Conservation (phyloP, 441 rosid genomes). For the Theobroma grandiflorum region DNA sequence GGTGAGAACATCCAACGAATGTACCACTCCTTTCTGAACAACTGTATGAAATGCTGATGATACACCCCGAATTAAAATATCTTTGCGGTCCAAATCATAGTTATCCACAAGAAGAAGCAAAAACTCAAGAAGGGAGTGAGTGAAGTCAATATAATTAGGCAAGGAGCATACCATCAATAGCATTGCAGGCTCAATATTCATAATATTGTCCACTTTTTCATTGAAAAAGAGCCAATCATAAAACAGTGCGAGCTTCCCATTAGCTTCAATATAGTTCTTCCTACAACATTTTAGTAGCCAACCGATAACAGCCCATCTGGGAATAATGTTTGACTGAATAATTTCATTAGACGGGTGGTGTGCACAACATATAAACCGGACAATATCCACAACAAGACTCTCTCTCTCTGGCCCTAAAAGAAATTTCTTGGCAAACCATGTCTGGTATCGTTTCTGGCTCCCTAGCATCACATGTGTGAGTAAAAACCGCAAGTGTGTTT, state of each 20-base stretch:
- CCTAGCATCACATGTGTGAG: constrained; percentile 83
- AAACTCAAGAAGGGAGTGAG: constrained; percentile 76
- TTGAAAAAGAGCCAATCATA: constrained; percentile 93
- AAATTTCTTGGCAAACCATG: constrained; percentile 80
- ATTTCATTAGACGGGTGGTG: constrained; percentile 75
- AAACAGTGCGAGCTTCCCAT: constrained; percentile 74
- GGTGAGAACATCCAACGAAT: constrained; percentile 60
- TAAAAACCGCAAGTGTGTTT: constrained; percentile 72
- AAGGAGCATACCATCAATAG: constrained; percentile 76
- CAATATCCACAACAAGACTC: constrained; percentile 67
- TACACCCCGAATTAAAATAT: constrained; percentile 57
- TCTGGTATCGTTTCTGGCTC: constrained; percentile 72
- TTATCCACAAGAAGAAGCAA: constrained; percentile 74
- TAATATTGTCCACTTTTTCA: constrained; percentile 68
- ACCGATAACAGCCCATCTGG: constrained; percentile 91
- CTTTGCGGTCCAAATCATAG: constrained; percentile 57
- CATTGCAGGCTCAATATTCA: constrained; percentile 93
- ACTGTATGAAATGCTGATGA: constrained; percentile 62
- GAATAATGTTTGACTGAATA: constrained; percentile 70
- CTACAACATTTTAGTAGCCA: constrained; percentile 72
- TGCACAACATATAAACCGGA: constrained; percentile 82
- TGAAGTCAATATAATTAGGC: constrained; percentile 65
- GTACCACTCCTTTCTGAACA: constrained; percentile 70
- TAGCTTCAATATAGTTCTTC: constrained; percentile 61
- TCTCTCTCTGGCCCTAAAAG: constrained; percentile 62